Evolutionary conservation across 2,329 filamentous ascomycete genomes (phyloP).

Genomic region (Colletotrichum brevisporum): DNA sequence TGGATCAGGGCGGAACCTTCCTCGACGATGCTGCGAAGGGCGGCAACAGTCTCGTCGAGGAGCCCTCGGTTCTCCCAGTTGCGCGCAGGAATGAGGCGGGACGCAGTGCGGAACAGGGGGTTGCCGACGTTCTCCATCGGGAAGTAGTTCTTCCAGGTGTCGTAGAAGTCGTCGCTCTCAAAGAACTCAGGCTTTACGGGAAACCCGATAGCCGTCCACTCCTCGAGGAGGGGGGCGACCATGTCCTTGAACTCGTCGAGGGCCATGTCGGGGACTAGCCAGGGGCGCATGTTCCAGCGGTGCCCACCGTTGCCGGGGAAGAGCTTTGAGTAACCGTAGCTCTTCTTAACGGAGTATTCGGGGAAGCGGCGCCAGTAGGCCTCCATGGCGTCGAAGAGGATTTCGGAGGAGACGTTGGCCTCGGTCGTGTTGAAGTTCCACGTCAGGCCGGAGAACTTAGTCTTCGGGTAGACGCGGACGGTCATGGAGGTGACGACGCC

Average conservation of each 20-base stretch:
- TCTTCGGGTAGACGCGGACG: constrained; percentile 51
- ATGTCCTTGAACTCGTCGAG: constrained; percentile 50
- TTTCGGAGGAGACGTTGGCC: constrained; percentile 43
- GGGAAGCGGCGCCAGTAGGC: constrained; percentile 51
- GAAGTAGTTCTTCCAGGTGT: constrained; percentile 56
- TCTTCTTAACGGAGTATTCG: constrained; percentile 46
- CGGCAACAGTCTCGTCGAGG: constrained; percentile 47
- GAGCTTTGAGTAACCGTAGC: constrained; percentile 47
- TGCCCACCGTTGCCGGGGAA: constrained; percentile 43
- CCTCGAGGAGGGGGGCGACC: constrained; percentile 48
- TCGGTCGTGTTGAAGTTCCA: constrained; percentile 49
- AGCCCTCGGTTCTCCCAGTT: constrained; percentile 48
- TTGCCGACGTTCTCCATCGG: constrained; percentile 51
- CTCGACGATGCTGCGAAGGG: constrained; percentile 44
- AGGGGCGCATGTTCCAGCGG: constrained; percentile 50
- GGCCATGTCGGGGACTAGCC: constrained; percentile 53
- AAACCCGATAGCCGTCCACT: constrained; percentile 48
- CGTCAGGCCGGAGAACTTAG: constrained; percentile 50
- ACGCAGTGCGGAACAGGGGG: constrained; percentile 48
- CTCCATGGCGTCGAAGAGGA: constrained; percentile 51
- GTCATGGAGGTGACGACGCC: constrained; percentile 58
- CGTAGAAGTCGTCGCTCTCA: constrained; percentile 53
- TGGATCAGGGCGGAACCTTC: constrained; percentile 44
- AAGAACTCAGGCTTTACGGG: constrained; percentile 49
- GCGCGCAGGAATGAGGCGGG: constrained; percentile 56